phyloP scores from a whole-genome alignment of 805 yeast genomes.

The Candida gorgasii region DNA sequence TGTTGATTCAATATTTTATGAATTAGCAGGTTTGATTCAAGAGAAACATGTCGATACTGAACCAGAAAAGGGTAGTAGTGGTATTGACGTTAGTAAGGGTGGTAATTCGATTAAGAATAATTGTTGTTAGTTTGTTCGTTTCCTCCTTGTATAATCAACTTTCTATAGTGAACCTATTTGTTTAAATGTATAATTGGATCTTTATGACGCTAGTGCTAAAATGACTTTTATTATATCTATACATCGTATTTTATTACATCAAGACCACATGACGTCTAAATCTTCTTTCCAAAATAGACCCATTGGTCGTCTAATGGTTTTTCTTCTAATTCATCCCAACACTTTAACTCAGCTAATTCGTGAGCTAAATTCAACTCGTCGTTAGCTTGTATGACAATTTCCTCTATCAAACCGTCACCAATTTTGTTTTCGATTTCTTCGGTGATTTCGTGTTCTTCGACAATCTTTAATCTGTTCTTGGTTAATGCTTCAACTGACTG shows the following conservation, averaged over 20 bases:
- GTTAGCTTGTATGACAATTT: constrained; percentile 76
- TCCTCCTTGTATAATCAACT: no score
- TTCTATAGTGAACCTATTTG: constrained; percentile 10
- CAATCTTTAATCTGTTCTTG: constrained; percentile 64
- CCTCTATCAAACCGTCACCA: constrained; percentile 85
- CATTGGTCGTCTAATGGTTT: constrained; percentile 81
- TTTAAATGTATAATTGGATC: background rate
- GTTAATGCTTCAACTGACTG: constrained; percentile 74
- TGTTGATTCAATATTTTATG: constrained; percentile 89
- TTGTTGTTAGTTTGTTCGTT: constrained; percentile 46
- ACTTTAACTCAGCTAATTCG: constrained; percentile 66
- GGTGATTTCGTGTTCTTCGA: constrained; percentile 58
- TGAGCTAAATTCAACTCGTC: constrained; percentile 72
- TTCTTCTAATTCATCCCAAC: constrained; percentile 81
- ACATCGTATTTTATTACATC: background rate
- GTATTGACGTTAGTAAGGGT: constrained; percentile 41
- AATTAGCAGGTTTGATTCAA: constrained; percentile 82
- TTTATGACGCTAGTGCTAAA: no score
- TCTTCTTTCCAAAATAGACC: constrained; percentile 73
- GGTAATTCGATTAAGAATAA: constrained; percentile 28
- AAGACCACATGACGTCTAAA: constrained; percentile 23
- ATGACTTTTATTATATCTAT: background rate
- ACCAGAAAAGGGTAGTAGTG: constrained; percentile 22
- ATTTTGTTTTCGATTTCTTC: constrained; percentile 70
- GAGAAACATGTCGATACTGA: constrained; percentile 63